These are phyloP conservation scores for Urostyla sp. DNA, from an alignment of 73 alveolate species.

Conservation along the genomic window DNA sequence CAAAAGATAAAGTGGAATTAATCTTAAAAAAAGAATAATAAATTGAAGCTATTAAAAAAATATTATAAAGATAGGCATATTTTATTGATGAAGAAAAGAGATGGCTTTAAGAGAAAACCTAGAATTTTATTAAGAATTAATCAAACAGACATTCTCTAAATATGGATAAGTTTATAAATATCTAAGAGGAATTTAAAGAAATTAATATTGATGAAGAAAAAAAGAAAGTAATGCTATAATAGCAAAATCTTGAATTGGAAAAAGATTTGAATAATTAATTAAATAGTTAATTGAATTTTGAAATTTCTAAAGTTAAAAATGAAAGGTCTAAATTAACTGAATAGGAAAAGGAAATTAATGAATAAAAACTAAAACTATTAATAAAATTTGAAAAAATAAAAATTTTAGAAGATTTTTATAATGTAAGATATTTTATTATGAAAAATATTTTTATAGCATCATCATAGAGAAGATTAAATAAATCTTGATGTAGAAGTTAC, in stretches of 20 bases:
- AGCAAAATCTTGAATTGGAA: slow-evolving; percentile 17
- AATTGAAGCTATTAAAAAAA: not conserved
- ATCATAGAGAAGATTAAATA: slow-evolving; percentile 1
- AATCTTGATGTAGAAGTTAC: slow-evolving; percentile 8
- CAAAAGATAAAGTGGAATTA: not conserved
- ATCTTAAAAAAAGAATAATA: not conserved
- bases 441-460: not conserved
- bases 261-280: slow-evolving; percentile 21
- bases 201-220: slow-evolving; percentile 6
- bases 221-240: not conserved
- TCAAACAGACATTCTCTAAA: not conserved
- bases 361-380: slow-evolving; percentile 28
- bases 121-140: not conserved
- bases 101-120: not conserved
- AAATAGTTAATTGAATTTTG: not conserved
- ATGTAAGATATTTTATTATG: not conserved
- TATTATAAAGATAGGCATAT: slow-evolving; percentile 38
- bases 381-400: slow-evolving; percentile 45
- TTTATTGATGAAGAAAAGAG: slow-evolving; percentile 48
- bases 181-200: slow-evolving; percentile 1
- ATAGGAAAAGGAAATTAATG: slow-evolving; percentile 30
- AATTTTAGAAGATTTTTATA: slow-evolving; percentile 30
- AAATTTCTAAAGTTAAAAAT: not conserved
- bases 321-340: slow-evolving; percentile 8
- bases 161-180: not conserved